Evolutionary conservation across 352 stramenopile genomes (phyloP), one percentile per base, ranked within the genome.

Genomic region (Globisporangium rhizosaccharum): DNA sequence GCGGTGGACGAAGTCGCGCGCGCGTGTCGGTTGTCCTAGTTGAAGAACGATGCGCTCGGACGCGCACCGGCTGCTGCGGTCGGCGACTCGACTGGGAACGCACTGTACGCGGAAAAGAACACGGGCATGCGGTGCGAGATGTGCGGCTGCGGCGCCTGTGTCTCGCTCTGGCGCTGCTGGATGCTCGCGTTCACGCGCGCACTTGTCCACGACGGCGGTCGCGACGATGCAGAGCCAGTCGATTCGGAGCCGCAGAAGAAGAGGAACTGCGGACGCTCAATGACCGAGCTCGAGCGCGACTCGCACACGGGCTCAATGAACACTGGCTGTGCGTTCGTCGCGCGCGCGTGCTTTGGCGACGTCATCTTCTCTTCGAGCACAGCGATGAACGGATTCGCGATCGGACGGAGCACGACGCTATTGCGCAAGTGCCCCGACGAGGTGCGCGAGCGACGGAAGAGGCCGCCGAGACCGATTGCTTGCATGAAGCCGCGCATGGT

Each of bases 191-290:
- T 61, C 47, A 60, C 44, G 52, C 52, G 59, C 9, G 59, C 51
- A 6, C 36, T 61, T 12, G 37, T 42, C 26, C 36, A 46, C 28
- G 56, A 61, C 33, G 57, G 46, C 25, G 53, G 53, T 42, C 51
- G 48, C 37, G 62, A 36, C 33, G 37, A 53, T 15, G 65, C 26
- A 14, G 62, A 39, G 6, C 39, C 46, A 23, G 62, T 63, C 23
- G 66, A 72, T 47, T 90, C 81, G n/a, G 67, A 78, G 44, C 81
- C 81, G 42, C 78, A 88, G 66, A 90, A 90, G 71, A 90, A 87
- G 61, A 88, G 73, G 66, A 90, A 87, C 66, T 87, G 78, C 47
- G 70, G 76, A 2, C 65, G 71, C 58, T 88, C 81, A 41, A 52
- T 47, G 46, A 66, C 51, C n/a, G 73, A 77, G 65, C 78, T 87